phyloP scores from a whole-genome alignment of 2,329 filamentous ascomycete genomes.

The Trichoderma sp. region DNA sequence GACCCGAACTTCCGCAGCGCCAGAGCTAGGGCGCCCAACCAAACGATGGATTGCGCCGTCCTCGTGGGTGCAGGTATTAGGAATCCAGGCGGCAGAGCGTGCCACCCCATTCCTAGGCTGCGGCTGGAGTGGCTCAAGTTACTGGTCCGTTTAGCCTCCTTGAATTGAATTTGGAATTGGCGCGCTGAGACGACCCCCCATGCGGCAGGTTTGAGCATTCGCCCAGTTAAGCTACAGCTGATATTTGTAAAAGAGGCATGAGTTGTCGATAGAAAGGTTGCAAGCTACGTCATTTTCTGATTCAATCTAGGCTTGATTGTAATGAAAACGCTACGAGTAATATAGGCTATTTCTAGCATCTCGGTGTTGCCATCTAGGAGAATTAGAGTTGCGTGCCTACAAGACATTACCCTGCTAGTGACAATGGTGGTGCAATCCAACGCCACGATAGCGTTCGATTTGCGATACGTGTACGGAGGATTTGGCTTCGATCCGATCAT shows the following conservation, averaged over 20 bases:
- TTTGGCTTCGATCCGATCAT: neutral
- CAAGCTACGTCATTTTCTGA: constrained; percentile 15
- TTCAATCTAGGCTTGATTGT: neutral
- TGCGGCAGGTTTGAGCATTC: neutral
- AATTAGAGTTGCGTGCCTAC: neutral
- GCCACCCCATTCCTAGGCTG: neutral
- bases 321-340: no score
- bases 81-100: constrained; percentile 1
- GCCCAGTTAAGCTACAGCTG: neutral
- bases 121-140: neutral
- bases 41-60: neutral
- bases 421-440: neutral
- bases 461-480: neutral
- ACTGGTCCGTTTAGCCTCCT: neutral
- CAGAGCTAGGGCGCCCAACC: neutral
- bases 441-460: neutral
- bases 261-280: neutral
- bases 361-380: neutral
- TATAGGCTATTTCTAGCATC: neutral
- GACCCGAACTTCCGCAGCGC: neutral
- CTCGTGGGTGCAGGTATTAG: neutral
- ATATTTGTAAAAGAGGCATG: neutral
- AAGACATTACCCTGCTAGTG: neutral
- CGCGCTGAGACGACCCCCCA: neutral
- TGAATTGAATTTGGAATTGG: neutral